Evolutionary conservation across 1,284 basidiomycete genomes (phyloP), one percentile per base, ranked within the genome.

Genomic region (Peniophora sp.): DNA sequence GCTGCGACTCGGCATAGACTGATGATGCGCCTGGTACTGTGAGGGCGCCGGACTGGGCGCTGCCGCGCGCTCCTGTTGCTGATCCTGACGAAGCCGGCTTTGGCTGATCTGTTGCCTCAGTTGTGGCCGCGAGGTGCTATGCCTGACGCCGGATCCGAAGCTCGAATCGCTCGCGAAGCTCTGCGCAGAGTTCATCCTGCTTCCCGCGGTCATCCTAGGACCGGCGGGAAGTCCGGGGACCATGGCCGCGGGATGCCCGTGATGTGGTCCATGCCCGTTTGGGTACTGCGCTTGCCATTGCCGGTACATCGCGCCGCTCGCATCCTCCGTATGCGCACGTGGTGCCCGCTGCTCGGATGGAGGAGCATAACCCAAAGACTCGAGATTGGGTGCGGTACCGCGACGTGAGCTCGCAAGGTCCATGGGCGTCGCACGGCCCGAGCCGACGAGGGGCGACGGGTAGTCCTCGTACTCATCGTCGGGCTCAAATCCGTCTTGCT

Each of bases 391-490:
- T 55, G 70, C 80, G 59, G 77, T 76, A 53, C 73, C 68, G 53
- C 79, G 69, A 22, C 81, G 74, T 32, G 27, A 32, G 27, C 27
- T 32, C 27, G 27, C 27, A 12, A 62, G 62, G 11, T 76, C 78
- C 55, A 85, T 58, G 0, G 86, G 87, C 2, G 88, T 90, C 24
- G 81, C 83, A 3, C 84, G 78, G 14, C 84, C 87, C 20, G 84
- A 81, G 10, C 76, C 61, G 47, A 64, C 66, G 37, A 72, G 62
- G 18, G 76, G 70, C 9, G 43, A 45, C 14, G 81, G 76, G 60
- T 87, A 83, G 58, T 91, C 86, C 58, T 88, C 86, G 51, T 71
- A 79, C 2, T 89, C 87, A 52, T 88, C 85, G 34, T 87, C 86
- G 3, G 69, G 67, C 49, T 83, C 83, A 57, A 85, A 84, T 10